Conservation (phyloP, 1,284 basidiomycete species). For the Sanghuangporus weigelae region DNA sequence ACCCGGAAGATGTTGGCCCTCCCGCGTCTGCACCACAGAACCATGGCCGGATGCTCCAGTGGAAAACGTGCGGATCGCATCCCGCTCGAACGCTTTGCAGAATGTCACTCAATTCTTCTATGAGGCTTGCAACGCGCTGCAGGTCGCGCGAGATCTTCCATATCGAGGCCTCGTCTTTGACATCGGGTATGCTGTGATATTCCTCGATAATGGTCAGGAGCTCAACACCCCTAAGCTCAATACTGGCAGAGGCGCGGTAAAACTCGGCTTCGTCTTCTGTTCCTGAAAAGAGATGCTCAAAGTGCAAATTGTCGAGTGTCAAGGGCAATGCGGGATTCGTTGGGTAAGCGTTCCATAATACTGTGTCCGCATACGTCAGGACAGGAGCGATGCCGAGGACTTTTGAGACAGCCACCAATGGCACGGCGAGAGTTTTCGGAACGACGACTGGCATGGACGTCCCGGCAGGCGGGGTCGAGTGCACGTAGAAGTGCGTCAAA, state of each 20-base stretch:
- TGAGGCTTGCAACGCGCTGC: constrained; percentile 58
- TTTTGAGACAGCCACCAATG: constrained; percentile 72
- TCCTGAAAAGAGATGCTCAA: constrained; percentile 76
- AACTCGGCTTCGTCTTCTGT: constrained; percentile 85
- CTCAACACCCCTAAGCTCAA: constrained; percentile 84
- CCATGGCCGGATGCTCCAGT: constrained; percentile 92
- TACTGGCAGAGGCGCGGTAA: constrained; percentile 79
- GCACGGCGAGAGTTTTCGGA: constrained; percentile 77
- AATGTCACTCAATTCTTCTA: constrained; percentile 69
- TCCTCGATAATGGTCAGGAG: constrained; percentile 88
- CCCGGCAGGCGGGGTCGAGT: constrained; percentile 57
- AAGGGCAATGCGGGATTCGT: constrained; percentile 48
- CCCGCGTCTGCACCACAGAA: constrained; percentile 78
- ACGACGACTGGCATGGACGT: constrained; percentile 44
- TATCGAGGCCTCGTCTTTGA: constrained; percentile 64
- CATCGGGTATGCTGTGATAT: constrained; percentile 65
- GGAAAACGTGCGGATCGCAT: constrained; percentile 87
- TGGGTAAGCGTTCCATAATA: constrained; percentile 89
- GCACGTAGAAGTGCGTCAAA: constrained; percentile 86
- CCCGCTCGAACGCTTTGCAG: constrained; percentile 66
- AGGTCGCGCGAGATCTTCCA: constrained; percentile 74
- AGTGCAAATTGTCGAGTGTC: constrained; percentile 58
- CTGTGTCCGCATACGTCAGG: constrained; percentile 93
- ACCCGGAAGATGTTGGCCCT: constrained; percentile 50
- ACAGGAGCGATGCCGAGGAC: constrained; percentile 85